Conservation (phyloP, 2,329 filamentous ascomycete genomes). For the Nemania sp. region DNA sequence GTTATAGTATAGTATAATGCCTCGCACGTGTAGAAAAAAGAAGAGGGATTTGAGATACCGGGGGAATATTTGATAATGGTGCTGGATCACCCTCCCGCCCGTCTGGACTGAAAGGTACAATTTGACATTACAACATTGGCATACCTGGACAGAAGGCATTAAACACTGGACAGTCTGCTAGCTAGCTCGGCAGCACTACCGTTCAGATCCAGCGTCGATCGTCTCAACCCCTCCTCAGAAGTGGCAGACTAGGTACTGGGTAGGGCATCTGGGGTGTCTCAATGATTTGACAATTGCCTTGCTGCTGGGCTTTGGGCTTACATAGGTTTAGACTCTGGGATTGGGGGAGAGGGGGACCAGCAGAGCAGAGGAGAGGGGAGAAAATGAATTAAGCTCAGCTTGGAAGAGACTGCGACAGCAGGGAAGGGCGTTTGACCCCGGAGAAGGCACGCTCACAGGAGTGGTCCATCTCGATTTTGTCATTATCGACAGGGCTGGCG, state of each 20-base stretch:
- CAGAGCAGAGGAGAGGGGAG: background rate
- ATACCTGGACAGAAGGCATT: conserved; percentile 4
- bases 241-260: conserved; percentile 19
- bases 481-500: conserved; percentile 29
- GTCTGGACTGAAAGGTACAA: conserved; percentile 22
- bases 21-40: conserved; percentile 23
- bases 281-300: conserved; percentile 36
- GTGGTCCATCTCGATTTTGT: conserved; percentile 30
- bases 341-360: background rate
- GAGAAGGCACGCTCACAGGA: conserved; percentile 5
- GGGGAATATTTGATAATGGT: conserved; percentile 34
- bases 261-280: background rate
- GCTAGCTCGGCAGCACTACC: conserved; percentile 5
- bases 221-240: conserved; percentile 32
- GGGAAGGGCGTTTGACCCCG: conserved; percentile 18
- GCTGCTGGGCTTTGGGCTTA: conserved; percentile 8
- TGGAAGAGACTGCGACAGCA: conserved; percentile 26
- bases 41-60: conserved; percentile 36
- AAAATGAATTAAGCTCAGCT: conserved; percentile 29
- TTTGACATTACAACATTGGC: conserved; percentile 33
- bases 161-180: conserved; percentile 14
- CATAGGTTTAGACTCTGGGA: background rate
- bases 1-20: conserved; percentile 12
- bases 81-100: conserved; percentile 32
- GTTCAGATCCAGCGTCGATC: conserved; percentile 17